Evolutionary conservation across 352 stramenopile genomes (phyloP), one percentile per base, ranked within the genome.

Genomic region (Phytopythium oedochilum): DNA sequence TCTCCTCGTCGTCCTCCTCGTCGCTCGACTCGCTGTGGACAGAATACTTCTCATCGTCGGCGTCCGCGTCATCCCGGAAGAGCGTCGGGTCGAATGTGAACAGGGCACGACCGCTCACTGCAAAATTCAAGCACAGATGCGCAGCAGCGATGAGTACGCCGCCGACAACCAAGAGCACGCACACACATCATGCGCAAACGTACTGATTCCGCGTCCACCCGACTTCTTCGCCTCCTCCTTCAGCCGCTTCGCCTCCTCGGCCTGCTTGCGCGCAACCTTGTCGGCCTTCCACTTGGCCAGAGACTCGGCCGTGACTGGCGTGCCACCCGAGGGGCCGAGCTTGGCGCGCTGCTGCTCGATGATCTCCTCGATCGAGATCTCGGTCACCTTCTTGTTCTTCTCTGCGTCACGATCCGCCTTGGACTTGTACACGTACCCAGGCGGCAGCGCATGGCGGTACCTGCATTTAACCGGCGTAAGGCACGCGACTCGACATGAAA

Each of bases 241-340:
- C 46, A 80, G 67, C 53, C 75, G 71, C 75, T 94, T 92, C 46
- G 81, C 75, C 60, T 94, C 88, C 39, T 90, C 86, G 29, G 70
- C 74, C 45, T 87, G 72, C 66, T 93, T 95, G 44, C 70, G 69
- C 47, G 83, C 69, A 15, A 66, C 50, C 61, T 94, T 95, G 46
- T 89, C 87, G 35, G 86, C 82, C 69, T 97, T 97, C 87, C 89
- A 97, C 57, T 88, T 92, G 0, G 83, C 85, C 53, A 97, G 82
- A 15, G 88, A 66, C 56, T 96, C 88, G 12, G 83, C 84, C 31
- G 88, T 97, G 25, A 97, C 89, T 4, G 86, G 89, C 4, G 87
- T 96, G 34, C 91, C 83, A 17, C 81, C 83, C 6, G 59, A 81
- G n/a, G 83, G 77, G n/a, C 82, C 88, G 20, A 97, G 70, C 66